These are phyloP conservation scores for Cyclanthera cordifolia DNA, from an alignment of 306 rosid species.

Conservation along the genomic window DNA sequence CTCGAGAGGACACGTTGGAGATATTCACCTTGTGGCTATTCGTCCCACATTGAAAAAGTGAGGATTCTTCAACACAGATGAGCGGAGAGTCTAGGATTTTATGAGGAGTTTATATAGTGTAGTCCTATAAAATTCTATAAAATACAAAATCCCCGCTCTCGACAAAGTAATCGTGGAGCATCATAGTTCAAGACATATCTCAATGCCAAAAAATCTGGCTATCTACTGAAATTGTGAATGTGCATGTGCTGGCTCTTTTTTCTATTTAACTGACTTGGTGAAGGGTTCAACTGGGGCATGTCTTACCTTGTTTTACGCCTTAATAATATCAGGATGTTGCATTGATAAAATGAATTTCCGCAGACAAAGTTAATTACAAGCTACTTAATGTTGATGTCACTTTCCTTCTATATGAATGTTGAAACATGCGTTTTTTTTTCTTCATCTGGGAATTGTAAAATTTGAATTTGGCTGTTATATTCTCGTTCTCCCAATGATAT, in stretches of 20 bases:
- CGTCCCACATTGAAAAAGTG: too few species aligned
- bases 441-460: not conserved
- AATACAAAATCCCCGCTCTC: too few species aligned
- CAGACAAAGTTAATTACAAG: not conserved
- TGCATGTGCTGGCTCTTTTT: slow-evolving; percentile 9
- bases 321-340: not conserved
- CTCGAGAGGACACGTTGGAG: too few species aligned
- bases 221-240: not conserved
- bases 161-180: too few species aligned
- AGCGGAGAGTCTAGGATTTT: too few species aligned
- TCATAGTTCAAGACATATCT: too few species aligned
- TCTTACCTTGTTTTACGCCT: not conserved
- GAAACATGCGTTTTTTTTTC: not conserved
- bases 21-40: too few species aligned
- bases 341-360: not conserved
- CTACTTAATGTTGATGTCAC: not conserved
- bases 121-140: too few species aligned
- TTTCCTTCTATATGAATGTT: not conserved
- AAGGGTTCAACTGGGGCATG: not conserved
- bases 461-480: slow-evolving; percentile 1
- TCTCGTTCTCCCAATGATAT: slow-evolving; percentile 3
- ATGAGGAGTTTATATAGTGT: too few species aligned
- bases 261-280: not conserved
- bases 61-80: too few species aligned
- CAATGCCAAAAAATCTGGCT: slow-evolving; percentile 3